phyloP scores from a whole-genome alignment of 345 rosid genomes.

The Boechera divaricarpa region DNA sequence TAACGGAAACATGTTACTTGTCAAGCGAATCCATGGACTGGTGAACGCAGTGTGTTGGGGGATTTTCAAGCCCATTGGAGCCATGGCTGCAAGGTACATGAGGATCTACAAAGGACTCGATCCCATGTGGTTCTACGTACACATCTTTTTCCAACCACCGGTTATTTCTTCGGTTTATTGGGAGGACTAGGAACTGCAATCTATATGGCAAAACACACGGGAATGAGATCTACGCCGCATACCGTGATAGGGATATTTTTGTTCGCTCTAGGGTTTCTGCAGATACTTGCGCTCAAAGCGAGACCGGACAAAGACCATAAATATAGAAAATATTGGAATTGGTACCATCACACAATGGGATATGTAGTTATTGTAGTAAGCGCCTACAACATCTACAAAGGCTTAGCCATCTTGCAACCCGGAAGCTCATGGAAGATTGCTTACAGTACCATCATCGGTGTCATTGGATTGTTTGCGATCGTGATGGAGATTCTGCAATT shows the following conservation, averaged over 20 bases:
- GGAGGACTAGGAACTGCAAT: conserved; percentile 43
- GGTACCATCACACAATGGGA: conserved; percentile 69
- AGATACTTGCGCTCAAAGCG: conserved; percentile 34
- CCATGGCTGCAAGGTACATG: conserved; percentile 69
- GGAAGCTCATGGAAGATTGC: conserved; percentile 69
- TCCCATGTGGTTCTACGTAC: conserved; percentile 59
- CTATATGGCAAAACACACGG: conserved; percentile 4
- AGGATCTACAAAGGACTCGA: conserved; percentile 63
- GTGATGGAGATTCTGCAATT: conserved; percentile 29
- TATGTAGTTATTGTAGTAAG: conserved; percentile 61
- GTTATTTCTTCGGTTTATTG: conserved; percentile 56
- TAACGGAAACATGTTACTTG: conserved; percentile 34
- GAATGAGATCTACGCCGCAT: not conserved
- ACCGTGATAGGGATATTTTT: not conserved
- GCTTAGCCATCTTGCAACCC: conserved; percentile 65
- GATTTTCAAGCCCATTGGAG: conserved; percentile 70
- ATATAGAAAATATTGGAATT: conserved; percentile 69
- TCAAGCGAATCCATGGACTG: conserved; percentile 65
- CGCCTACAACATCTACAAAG: conserved; percentile 66
- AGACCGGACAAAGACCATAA: conserved; percentile 80
- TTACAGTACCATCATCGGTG: conserved; percentile 52
- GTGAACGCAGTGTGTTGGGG: conserved; percentile 80
- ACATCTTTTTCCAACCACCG: conserved; percentile 64
- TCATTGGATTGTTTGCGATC: conserved; percentile 1
- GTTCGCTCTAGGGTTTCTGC: not conserved